phyloP scores from a whole-genome alignment of 129 eudicot genomes.

The Erigeron canadensis region DNA sequence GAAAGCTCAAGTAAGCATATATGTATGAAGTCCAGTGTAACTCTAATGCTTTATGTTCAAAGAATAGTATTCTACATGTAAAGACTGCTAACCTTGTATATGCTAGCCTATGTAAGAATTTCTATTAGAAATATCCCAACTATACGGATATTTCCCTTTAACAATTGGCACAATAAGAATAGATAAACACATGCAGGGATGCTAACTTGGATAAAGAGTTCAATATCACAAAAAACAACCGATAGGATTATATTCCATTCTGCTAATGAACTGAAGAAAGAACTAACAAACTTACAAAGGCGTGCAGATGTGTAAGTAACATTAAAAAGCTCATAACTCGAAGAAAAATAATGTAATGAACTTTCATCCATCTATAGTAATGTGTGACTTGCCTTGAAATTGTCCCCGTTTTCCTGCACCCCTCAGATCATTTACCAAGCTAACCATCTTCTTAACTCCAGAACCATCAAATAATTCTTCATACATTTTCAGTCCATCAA shows the following conservation, averaged over 20 bases:
- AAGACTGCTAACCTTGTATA: too few relatives aligned
- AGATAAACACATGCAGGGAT: slow-evolving; percentile 14
- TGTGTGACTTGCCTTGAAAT: slow-evolving; percentile 27
- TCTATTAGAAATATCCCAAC: too few relatives aligned
- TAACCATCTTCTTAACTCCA: slow-evolving; percentile 56
- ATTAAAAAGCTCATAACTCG: not conserved
- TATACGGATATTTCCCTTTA: not conserved
- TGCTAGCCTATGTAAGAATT: too few relatives aligned
- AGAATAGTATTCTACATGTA: too few relatives aligned
- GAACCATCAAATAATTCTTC: slow-evolving; percentile 55
- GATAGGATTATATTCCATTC: slow-evolving; percentile 9
- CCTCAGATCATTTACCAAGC: slow-evolving; percentile 63
- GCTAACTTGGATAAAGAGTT: slow-evolving; percentile 9
- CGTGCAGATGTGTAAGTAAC: not conserved
- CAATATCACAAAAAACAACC: slow-evolving; percentile 14
- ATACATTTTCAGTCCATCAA: slow-evolving; percentile 44
- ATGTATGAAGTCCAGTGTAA: too few relatives aligned
- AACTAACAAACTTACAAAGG: slow-evolving; percentile 17
- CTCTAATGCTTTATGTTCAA: too few relatives aligned
- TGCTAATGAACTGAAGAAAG: slow-evolving; percentile 12
- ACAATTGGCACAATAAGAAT: slow-evolving; percentile 12
- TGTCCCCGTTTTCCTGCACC: slow-evolving; percentile 61
- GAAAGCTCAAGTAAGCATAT: too few relatives aligned
- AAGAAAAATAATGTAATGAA: not conserved
- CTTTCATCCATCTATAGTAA: not conserved